Evolutionary conservation across 768 basidiomycete species (phyloP).

Genomic region (Amanita pseudoporphyria): DNA sequence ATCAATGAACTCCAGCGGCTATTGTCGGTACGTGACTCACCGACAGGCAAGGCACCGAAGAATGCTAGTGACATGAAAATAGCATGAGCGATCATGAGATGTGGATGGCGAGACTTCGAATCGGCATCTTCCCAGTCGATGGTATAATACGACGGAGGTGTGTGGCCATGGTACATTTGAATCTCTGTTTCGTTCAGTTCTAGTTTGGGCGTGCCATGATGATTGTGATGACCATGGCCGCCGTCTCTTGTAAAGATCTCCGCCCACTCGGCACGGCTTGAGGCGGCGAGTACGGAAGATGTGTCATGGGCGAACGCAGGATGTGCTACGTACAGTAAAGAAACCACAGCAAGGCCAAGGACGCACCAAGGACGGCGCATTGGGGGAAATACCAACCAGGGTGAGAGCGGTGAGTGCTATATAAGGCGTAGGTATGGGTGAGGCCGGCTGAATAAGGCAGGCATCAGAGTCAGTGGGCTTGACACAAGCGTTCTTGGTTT

Average conservation of each 20-base stretch:
- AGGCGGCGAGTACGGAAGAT: slow-evolving; percentile 9
- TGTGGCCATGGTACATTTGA: slow-evolving; percentile 50
- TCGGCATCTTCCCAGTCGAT: slow-evolving; percentile 59
- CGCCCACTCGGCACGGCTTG: not conserved
- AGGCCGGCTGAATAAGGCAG: not conserved
- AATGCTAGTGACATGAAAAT: slow-evolving; percentile 70
- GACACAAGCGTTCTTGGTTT: not conserved
- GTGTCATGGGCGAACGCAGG: slow-evolving; percentile 4
- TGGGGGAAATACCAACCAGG: not conserved
- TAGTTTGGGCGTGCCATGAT: slow-evolving; percentile 39
- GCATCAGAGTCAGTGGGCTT: not conserved
- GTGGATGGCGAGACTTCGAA: slow-evolving; percentile 43
- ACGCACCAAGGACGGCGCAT: not conserved
- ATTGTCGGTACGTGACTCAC: slow-evolving; percentile 31
- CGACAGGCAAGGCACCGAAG: slow-evolving; percentile 72
- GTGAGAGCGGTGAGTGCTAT: not conserved
- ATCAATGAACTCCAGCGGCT: not conserved
- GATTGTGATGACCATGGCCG: slow-evolving; percentile 40
- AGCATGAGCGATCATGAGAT: slow-evolving; percentile 66
- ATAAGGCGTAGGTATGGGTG: not conserved
- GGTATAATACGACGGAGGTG: slow-evolving; percentile 76
- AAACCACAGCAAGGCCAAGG: not conserved
- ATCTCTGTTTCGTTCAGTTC: slow-evolving; percentile 75
- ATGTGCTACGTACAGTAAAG: not conserved
- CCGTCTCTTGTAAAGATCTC: slow-evolving; percentile 5